These are phyloP conservation scores for Lophium mytilinum DNA, from an alignment of 495 filamentous ascomycete species.

Conservation along the genomic window DNA sequence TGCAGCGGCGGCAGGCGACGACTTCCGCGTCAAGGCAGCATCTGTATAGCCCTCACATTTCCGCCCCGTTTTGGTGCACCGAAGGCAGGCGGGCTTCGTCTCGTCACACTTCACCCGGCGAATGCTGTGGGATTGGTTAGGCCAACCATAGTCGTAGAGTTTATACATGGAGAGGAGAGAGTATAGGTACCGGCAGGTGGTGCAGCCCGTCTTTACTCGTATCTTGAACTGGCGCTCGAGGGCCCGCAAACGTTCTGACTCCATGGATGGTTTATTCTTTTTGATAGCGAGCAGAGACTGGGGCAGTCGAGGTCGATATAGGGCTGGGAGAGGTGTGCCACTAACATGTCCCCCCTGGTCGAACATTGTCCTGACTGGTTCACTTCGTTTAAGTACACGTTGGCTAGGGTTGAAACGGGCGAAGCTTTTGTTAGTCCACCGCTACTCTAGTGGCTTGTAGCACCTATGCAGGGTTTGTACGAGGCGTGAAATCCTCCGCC, in stretches of 20 bases:
- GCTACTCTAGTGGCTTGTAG: too few relatives aligned
- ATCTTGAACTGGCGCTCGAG: constrained; percentile 2
- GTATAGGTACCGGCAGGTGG: not conserved
- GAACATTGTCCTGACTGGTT: too few relatives aligned
- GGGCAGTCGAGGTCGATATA: too few relatives aligned
- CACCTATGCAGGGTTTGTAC: too few relatives aligned
- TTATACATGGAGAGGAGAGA: not conserved
- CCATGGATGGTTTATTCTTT: too few relatives aligned
- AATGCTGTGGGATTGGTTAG: constrained; percentile 10
- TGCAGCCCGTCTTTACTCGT: not conserved
- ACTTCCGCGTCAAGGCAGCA: not conserved
- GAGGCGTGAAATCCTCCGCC: too few relatives aligned
- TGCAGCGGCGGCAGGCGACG: constrained; percentile 15
- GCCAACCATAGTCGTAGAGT: not conserved
- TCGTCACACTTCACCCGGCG: constrained; percentile 27
- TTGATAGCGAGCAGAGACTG: too few relatives aligned
- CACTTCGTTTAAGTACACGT: too few relatives aligned
- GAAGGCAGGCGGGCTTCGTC: constrained; percentile 20
- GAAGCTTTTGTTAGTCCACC: too few relatives aligned
- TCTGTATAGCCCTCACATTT: constrained; percentile 25
- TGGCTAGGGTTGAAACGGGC: too few relatives aligned
- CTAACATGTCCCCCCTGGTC: too few relatives aligned
- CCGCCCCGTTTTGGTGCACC: constrained; percentile 21
- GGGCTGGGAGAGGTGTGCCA: too few relatives aligned
- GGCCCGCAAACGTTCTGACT: not conserved